Evolutionary conservation across 352 stramenopile genomes (phyloP).

Genomic region (Pythium apleroticum): DNA sequence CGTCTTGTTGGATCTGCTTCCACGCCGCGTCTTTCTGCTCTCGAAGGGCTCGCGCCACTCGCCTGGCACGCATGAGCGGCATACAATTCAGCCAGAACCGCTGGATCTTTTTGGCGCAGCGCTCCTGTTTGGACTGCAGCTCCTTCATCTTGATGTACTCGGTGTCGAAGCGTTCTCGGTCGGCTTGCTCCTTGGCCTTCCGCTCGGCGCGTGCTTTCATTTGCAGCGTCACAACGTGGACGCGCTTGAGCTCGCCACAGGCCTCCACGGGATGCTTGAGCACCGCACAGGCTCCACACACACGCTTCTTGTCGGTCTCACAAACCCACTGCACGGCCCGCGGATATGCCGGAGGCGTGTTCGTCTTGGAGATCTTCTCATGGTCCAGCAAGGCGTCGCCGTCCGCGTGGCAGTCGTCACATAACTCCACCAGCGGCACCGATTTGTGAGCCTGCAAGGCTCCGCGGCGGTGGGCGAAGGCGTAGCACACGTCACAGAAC

Average conservation of each 20-base stretch:
- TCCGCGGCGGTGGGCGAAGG: constrained; percentile 49
- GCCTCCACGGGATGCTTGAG: constrained; percentile 43
- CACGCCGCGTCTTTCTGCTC: constrained; percentile 36
- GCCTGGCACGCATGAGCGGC: constrained; percentile 39
- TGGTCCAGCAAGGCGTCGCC: constrained; percentile 16
- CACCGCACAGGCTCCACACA: constrained; percentile 46
- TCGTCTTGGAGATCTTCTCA: constrained; percentile 1
- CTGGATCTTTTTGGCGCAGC: constrained; percentile 43
- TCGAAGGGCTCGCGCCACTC: constrained; percentile 8
- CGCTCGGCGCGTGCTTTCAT: constrained; percentile 42
- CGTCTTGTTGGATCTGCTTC: constrained; percentile 39
- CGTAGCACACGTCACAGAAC: constrained; percentile 72
- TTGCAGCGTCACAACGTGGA: constrained; percentile 39
- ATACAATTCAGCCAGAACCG: constrained; percentile 43
- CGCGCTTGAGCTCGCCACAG: constrained; percentile 36
- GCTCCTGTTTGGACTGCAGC: constrained; percentile 30
- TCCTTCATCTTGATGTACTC: constrained; percentile 42
- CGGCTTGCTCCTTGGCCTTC: constrained; percentile 37
- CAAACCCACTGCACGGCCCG: constrained; percentile 57
- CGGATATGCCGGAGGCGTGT: not conserved
- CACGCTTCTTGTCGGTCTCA: constrained; percentile 27
- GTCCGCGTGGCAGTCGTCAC: constrained; percentile 32
- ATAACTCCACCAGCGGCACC: constrained; percentile 46
- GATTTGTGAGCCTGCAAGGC: constrained; percentile 43
- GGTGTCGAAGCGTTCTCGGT: constrained; percentile 43